A percentile compares a stretch with the other conserved stretches of the same genome.
Evolutionary conservation across 2,329 filamentous ascomycete species (phyloP).

Genomic region (Aureobasidium sp.): DNA sequence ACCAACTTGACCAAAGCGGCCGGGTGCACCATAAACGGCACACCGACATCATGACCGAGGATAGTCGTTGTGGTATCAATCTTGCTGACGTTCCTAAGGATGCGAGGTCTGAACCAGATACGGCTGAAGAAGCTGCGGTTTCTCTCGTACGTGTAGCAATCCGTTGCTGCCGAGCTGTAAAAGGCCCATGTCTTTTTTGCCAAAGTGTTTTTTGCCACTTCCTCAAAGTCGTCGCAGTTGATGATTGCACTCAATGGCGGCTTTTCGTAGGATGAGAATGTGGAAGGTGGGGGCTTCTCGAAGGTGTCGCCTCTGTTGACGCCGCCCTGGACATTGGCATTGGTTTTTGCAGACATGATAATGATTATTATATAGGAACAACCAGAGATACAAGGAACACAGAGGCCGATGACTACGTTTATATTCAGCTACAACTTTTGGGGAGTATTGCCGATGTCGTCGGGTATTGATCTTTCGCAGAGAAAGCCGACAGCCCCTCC

Average conservation of each 20-base stretch:
- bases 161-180: conserved; percentile 41
- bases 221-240: conserved; percentile 37
- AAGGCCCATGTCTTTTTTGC: conserved; percentile 32
- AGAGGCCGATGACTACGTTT: not conserved
- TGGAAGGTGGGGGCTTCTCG: conserved; percentile 22
- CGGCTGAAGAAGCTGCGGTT: conserved; percentile 36
- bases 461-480: not conserved
- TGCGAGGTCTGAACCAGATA: conserved; percentile 40
- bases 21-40: conserved; percentile 31
- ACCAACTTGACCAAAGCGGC: conserved; percentile 30
- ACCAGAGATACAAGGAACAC: not conserved
- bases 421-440: not conserved
- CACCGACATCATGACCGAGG: conserved; percentile 23
- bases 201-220: conserved; percentile 26
- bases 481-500: not conserved
- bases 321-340: not conserved
- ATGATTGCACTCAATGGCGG: conserved; percentile 38
- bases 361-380: too few relatives aligned
- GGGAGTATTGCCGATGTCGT: not conserved
- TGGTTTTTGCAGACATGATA: conserved; percentile 6
- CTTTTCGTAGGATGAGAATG: conserved; percentile 28
- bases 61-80: conserved; percentile 25
- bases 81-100: conserved; percentile 32
- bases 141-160: conserved; percentile 37
- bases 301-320: conserved; percentile 1